Conservation (phyloP, 805 yeast genomes). For the Metschnikowia peoriensis region DNA sequence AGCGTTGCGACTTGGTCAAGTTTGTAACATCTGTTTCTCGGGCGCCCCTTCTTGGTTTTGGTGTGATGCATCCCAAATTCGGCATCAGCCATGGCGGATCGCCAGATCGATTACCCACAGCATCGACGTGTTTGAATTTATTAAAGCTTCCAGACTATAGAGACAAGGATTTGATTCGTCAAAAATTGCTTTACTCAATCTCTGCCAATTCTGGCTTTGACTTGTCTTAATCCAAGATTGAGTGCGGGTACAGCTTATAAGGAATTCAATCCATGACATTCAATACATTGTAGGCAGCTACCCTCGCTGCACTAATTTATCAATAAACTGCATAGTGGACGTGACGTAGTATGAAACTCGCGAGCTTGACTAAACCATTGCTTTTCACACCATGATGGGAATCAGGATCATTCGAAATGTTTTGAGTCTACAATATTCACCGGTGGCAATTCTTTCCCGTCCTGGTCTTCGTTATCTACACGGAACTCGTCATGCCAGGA, state of each 20-base stretch:
- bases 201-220: conserved; percentile 86
- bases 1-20: conserved; percentile 65
- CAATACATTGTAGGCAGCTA: no score
- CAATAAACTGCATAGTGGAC: not conserved
- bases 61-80: conserved; percentile 59
- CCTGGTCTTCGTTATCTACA: conserved; percentile 1
- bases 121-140: conserved; percentile 90
- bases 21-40: conserved; percentile 91
- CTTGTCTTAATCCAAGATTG: conserved; percentile 28
- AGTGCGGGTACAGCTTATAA: no score
- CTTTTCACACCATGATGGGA: not conserved
- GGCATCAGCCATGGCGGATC: conserved; percentile 72
- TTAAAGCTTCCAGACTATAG: conserved; percentile 82
- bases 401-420: not conserved
- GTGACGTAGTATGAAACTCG: not conserved
- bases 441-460: not conserved
- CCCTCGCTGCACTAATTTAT: not conserved
- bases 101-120: conserved; percentile 72
- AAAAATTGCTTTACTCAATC: conserved; percentile 75
- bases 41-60: conserved; percentile 88
- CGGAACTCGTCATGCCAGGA: not conserved
- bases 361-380: not conserved
- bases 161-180: conserved; percentile 37
- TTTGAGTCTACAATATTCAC: not conserved
- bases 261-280: no score